A percentile compares a stretch with the other conserved stretches of the same genome.
Evolutionary conservation across 2,329 filamentous ascomycete species (phyloP).

Genomic region (Beauveria scarabaeidicola): DNA sequence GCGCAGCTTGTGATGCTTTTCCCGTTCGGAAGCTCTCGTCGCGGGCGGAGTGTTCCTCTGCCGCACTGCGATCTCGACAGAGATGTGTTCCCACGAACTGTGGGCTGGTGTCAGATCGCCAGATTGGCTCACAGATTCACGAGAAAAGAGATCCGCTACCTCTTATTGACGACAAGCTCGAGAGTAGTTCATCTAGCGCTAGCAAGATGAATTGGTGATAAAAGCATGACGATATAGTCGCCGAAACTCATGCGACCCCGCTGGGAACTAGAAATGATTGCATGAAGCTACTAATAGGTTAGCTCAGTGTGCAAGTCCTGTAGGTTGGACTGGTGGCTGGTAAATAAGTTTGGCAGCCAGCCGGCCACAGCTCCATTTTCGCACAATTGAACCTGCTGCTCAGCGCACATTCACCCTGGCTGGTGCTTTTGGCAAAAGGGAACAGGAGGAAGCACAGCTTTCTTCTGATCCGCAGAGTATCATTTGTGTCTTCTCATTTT

Average conservation of each 20-base stretch:
- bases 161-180: background rate
- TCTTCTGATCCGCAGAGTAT: background rate
- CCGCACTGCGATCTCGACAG: background rate
- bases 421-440: background rate
- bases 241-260: background rate
- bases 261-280: background rate
- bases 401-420: background rate
- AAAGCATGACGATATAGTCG: background rate
- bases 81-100: background rate
- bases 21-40: background rate
- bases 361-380: background rate
- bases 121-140: background rate
- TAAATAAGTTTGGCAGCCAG: too few relatives aligned
- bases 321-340: background rate
- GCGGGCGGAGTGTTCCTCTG: background rate
- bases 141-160: background rate
- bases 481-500: background rate
- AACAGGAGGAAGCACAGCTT: background rate
- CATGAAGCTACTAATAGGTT: background rate
- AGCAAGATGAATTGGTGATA: background rate
- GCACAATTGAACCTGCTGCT: background rate
- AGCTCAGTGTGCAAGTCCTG: background rate
- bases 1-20: background rate
- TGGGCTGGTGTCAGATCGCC: slow-evolving; percentile 1
- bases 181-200: background rate